These are phyloP conservation scores for Colletotrichum filicis DNA, from an alignment of 2,329 filamentous ascomycete species.

Conservation along the genomic window DNA sequence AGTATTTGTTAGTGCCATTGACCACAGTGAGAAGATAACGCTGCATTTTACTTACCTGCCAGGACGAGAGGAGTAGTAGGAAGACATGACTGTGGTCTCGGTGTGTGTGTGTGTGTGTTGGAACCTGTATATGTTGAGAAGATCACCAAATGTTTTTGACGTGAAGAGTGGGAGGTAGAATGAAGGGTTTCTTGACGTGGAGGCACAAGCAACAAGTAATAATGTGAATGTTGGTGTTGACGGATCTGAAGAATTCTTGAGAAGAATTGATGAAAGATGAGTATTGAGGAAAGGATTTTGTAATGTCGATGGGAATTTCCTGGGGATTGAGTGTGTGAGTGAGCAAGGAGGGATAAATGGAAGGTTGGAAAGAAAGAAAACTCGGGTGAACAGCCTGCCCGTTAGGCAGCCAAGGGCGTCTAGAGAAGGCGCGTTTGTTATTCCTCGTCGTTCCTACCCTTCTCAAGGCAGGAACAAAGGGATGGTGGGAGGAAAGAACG, in stretches of 20 bases:
- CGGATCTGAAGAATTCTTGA: neutral
- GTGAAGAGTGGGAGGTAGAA: neutral
- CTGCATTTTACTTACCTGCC: slow-evolving; percentile 5
- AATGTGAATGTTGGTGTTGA: neutral
- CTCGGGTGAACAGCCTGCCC: too few species aligned
- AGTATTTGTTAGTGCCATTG: neutral
- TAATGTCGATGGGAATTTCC: neutral
- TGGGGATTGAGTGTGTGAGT: neutral
- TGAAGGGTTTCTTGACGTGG: neutral
- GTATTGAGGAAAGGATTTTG: neutral
- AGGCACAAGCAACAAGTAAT: neutral
- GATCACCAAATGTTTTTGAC: neutral
- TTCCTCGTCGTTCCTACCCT: too few species aligned
- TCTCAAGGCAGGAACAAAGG: too few species aligned
- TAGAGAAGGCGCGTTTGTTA: too few species aligned
- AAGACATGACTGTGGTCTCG: neutral
- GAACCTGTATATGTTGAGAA: neutral
- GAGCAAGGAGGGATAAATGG: too few species aligned
- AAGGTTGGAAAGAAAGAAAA: too few species aligned
- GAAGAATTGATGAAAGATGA: neutral
- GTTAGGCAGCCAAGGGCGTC: too few species aligned
- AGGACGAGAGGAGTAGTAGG: neutral
- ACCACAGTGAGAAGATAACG: neutral
- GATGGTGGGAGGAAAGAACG: too few species aligned
- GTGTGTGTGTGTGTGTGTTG: neutral